phyloP scores from a whole-genome alignment of 257 asterid species.

The Solanum sparsipilum region DNA sequence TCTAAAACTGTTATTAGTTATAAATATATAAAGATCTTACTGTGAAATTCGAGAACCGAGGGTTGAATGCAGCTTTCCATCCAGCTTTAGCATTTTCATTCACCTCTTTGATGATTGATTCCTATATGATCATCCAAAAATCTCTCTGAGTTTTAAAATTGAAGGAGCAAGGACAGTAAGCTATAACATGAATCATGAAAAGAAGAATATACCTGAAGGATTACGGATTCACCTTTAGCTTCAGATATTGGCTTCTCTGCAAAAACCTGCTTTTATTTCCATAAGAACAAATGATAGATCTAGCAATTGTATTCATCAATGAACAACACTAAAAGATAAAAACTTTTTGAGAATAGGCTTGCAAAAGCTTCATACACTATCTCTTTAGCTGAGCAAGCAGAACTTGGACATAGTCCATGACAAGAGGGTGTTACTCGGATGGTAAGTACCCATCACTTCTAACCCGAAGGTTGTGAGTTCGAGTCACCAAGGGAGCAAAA shows the following conservation, averaged over 20 bases:
- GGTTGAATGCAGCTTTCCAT: constrained; percentile 82
- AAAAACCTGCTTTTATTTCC: constrained; percentile 20
- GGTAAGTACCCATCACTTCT: background rate
- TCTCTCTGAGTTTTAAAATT: background rate
- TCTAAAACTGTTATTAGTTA: background rate
- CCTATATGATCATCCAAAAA: constrained; percentile 26
- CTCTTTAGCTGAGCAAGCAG: background rate
- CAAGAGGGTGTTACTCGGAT: background rate
- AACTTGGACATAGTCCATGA: accelerated
- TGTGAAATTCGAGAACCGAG: constrained; percentile 64
- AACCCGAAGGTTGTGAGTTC: background rate
- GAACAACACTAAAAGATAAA: background rate
- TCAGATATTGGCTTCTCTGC: constrained; percentile 24
- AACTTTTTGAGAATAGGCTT: background rate
- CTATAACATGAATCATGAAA: background rate
- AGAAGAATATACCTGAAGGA: background rate
- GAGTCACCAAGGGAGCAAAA: background rate
- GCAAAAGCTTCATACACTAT: background rate
- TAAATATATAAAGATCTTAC: constrained; percentile 23
- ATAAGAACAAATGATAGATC: background rate
- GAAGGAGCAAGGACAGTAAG: background rate
- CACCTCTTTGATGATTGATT: constrained; percentile 40
- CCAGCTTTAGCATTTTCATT: constrained; percentile 68
- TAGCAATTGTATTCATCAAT: background rate
- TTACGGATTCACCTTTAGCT: constrained; percentile 23